Conservation (phyloP, 345 rosid genomes). For the Eucalyptus dawsonii region DNA sequence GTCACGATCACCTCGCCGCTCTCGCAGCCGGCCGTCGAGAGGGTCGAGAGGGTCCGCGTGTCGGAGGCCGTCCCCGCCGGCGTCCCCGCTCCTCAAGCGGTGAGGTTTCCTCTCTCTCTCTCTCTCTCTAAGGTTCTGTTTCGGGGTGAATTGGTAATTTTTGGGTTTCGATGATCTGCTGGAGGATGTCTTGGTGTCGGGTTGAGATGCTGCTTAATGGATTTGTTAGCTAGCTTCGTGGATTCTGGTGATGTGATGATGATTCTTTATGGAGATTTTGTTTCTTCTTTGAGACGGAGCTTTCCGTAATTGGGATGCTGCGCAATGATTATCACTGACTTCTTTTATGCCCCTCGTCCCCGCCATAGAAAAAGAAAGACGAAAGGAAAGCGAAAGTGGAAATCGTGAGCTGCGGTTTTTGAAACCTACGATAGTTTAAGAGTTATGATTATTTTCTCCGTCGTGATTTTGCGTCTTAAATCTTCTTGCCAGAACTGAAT, state of each 20-base stretch:
- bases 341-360: not conserved
- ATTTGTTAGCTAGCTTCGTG: not conserved
- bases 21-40: conserved; percentile 20
- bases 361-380: not conserved
- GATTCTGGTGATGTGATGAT: not conserved
- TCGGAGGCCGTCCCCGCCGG: conserved; percentile 28
- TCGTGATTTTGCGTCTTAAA: not conserved
- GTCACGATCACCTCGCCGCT: conserved; percentile 12
- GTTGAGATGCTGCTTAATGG: not conserved
- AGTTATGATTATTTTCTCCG: not conserved
- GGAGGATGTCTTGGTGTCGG: not conserved
- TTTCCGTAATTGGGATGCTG: not conserved
- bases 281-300: not conserved
- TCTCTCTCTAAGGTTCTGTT: not conserved
- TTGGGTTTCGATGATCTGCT: not conserved
- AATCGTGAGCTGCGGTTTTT: not conserved
- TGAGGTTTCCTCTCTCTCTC: conserved; percentile 3
- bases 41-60: conserved; percentile 13
- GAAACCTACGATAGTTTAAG: not conserved
- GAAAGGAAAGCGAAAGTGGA: not conserved
- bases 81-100: conserved; percentile 26
- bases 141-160: not conserved
- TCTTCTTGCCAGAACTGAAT: not conserved
- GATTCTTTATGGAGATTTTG: not conserved
- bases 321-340: not conserved